Percentiles rank a stretch among this genome's conserved stretches.
phyloP scores from a whole-genome alignment of 1,139 yeast genomes.

The Suhomyces ambrosiae region DNA sequence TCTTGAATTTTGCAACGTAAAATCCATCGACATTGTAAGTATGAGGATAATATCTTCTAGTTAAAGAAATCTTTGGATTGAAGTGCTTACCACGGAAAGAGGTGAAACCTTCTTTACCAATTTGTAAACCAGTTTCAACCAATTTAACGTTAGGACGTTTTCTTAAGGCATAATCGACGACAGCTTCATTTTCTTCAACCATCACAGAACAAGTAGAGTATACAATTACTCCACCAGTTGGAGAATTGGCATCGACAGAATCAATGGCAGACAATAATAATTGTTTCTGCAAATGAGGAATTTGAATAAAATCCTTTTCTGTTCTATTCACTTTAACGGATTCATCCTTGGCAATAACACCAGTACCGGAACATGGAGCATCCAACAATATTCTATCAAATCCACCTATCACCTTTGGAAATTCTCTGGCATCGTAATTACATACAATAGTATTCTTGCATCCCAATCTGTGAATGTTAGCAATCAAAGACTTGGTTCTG shows the following conservation, averaged over 20 bases:
- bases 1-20: slow-evolving; percentile 94
- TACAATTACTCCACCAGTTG: slow-evolving; percentile 92
- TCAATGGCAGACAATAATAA: slow-evolving; percentile 92
- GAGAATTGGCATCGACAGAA: slow-evolving; percentile 89
- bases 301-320: slow-evolving; percentile 93
- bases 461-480: slow-evolving; percentile 95
- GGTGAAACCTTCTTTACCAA: slow-evolving; percentile 95
- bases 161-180: slow-evolving; percentile 95
- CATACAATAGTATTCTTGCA: slow-evolving; percentile 96
- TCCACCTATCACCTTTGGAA: slow-evolving; percentile 97
- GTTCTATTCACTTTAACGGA: slow-evolving; percentile 92
- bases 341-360: slow-evolving; percentile 97
- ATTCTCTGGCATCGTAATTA: slow-evolving; percentile 97
- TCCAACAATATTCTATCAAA: slow-evolving; percentile 93
- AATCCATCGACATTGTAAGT: slow-evolving; percentile 98
- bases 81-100: slow-evolving; percentile 92
- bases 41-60: slow-evolving; percentile 97
- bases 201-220: slow-evolving; percentile 98
- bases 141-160: slow-evolving; percentile 95
- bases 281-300: slow-evolving; percentile 96
- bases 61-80: slow-evolving; percentile 71
- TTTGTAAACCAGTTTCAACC: slow-evolving; percentile 90
- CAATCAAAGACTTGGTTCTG: slow-evolving; percentile 93
- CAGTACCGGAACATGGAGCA: slow-evolving; percentile 99
- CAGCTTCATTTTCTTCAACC: slow-evolving; percentile 98